A percentile compares a stretch with the other conserved stretches of the same genome.
phyloP scores from a whole-genome alignment of 441 rosid genomes.

The Brassica hybrid region DNA sequence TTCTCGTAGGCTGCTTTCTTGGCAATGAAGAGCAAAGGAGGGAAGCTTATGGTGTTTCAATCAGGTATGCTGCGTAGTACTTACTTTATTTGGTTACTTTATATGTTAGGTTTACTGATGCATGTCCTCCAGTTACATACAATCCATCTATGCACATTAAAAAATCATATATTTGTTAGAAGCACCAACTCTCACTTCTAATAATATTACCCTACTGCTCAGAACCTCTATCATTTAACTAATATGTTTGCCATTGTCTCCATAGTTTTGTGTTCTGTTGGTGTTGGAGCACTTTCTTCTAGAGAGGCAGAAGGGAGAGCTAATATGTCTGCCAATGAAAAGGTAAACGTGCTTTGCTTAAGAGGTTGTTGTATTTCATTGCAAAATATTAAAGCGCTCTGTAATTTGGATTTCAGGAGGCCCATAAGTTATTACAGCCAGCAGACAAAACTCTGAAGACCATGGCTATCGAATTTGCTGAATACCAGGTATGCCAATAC shows the following conservation, averaged over 20 bases:
- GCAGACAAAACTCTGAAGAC: slow-evolving; percentile 86
- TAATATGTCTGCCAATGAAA: slow-evolving; percentile 78
- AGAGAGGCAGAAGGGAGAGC: slow-evolving; percentile 97
- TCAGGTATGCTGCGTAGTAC: slow-evolving; percentile 67
- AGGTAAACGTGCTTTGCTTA: slow-evolving; percentile 49
- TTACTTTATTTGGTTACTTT: no score
- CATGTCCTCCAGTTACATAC: slow-evolving; percentile 4
- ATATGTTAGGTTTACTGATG: no score
- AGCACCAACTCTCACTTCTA: not conserved
- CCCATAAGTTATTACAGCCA: slow-evolving; percentile 88
- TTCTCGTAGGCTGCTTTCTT: slow-evolving; percentile 82
- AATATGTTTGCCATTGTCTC: slow-evolving; percentile 5
- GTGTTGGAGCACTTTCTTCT: slow-evolving; percentile 88
- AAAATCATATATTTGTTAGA: no score
- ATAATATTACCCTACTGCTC: not conserved
- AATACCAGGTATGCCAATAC: slow-evolving; percentile 70
- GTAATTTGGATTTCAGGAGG: slow-evolving; percentile 62
- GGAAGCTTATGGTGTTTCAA: slow-evolving; percentile 93
- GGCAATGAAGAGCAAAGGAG: slow-evolving; percentile 93
- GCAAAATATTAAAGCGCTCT: slow-evolving; percentile 11
- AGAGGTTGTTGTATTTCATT: slow-evolving; percentile 1
- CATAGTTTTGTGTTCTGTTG: slow-evolving; percentile 89
- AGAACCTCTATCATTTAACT: not conserved
- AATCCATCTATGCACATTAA: slow-evolving; percentile 26
- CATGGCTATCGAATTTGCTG: slow-evolving; percentile 96